Evolutionary conservation across 1,139 yeast species (phyloP).

Genomic region (Pichia sp.): DNA sequence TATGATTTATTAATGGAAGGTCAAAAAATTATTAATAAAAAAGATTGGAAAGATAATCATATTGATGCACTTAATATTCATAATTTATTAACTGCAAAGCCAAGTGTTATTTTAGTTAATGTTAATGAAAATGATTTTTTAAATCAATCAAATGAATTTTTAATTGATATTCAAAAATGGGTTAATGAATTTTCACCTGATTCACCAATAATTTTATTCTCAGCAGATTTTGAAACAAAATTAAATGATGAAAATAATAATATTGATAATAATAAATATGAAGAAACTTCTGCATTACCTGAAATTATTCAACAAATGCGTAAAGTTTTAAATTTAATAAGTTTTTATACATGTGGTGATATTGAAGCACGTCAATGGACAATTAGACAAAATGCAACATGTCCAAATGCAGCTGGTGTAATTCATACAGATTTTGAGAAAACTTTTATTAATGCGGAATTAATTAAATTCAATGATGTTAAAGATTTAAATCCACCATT

Average conservation of each 20-base stretch:
- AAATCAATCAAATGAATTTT: slow-evolving; percentile 96
- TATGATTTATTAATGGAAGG: slow-evolving; percentile 66
- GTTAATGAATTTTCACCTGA: slow-evolving; percentile 91
- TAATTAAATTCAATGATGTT: slow-evolving; percentile 79
- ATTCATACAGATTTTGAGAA: slow-evolving; percentile 76
- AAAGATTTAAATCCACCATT: slow-evolving; percentile 59
- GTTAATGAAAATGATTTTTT: slow-evolving; percentile 89
- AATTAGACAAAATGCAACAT: slow-evolving; percentile 74
- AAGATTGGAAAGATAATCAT: slow-evolving; percentile 90
- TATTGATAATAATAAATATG: slow-evolving; percentile 79
- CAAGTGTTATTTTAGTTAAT: slow-evolving; percentile 91
- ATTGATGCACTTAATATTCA: slow-evolving; percentile 73
- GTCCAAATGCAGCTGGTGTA: slow-evolving; percentile 87
- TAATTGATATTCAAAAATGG: slow-evolving; percentile 92
- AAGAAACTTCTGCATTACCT: slow-evolving; percentile 82
- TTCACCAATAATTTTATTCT: slow-evolving; percentile 87
- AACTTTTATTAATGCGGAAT: slow-evolving; percentile 74
- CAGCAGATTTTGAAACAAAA: slow-evolving; percentile 90
- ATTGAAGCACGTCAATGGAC: slow-evolving; percentile 87
- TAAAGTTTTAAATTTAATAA: slow-evolving; percentile 73
- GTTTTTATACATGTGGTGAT: slow-evolving; percentile 81
- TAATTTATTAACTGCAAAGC: slow-evolving; percentile 81
- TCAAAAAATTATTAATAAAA: slow-evolving; percentile 84
- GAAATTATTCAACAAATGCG: slow-evolving; percentile 81
- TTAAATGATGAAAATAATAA: slow-evolving; percentile 87